Percentiles rank a stretch among this genome's conserved stretches.
Evolutionary conservation across 2,329 filamentous ascomycete genomes (phyloP).

Genomic region (Fusarium equiseti): DNA sequence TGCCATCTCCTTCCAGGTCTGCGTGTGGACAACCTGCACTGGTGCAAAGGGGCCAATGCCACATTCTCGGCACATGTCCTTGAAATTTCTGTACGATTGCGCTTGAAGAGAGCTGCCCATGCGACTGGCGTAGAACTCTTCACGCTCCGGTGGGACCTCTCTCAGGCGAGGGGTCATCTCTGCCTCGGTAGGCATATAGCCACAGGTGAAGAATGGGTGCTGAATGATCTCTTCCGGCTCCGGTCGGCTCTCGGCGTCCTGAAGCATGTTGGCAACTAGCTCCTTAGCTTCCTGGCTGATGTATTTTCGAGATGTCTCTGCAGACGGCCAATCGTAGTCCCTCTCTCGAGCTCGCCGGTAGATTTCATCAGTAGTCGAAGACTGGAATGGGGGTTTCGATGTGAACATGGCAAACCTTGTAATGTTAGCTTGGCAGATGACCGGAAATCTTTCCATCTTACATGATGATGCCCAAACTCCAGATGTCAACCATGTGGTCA

Average conservation of each 20-base stretch:
- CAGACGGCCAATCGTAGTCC: conserved; percentile 83
- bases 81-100: conserved; percentile 64
- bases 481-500: conserved; percentile 97
- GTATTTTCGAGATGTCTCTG: conserved; percentile 73
- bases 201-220: conserved; percentile 82
- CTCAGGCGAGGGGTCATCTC: conserved; percentile 71
- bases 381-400: conserved; percentile 96
- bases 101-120: conserved; percentile 59
- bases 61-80: conserved; percentile 69
- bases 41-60: conserved; percentile 68
- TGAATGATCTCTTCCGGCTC: conserved; percentile 82
- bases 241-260: conserved; percentile 80
- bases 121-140: conserved; percentile 68
- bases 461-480: conserved; percentile 98
- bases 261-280: conserved; percentile 79
- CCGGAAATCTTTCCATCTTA: conserved; percentile 59
- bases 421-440: conserved; percentile 19
- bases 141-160: conserved; percentile 67
- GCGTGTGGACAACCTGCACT: conserved; percentile 62
- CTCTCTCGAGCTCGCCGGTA: conserved; percentile 77
- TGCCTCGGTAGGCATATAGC: conserved; percentile 74
- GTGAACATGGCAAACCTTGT: conserved; percentile 92
- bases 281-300: conserved; percentile 83
- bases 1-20: conserved; percentile 74
- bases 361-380: conserved; percentile 87